Percentiles rank a stretch among this genome's conserved stretches.
Conservation (phyloP, 1,139 yeast genomes). For the Nakaseomyces uthaithaninus region DNA sequence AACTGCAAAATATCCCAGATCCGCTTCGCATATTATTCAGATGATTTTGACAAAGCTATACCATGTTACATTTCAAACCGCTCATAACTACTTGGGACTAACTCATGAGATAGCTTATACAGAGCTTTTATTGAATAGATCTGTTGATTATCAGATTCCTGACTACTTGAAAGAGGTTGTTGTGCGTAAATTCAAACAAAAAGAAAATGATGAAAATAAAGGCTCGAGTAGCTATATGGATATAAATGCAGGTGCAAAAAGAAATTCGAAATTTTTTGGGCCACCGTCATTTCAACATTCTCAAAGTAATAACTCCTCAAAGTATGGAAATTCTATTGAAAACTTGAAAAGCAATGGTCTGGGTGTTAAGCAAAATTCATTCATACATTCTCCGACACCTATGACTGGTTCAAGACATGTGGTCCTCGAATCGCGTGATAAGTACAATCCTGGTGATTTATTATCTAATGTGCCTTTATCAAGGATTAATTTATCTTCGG, state of each 20-base stretch:
- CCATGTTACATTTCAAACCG: conserved; percentile 85
- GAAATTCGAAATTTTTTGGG: neutral
- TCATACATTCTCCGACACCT: conserved; percentile 1
- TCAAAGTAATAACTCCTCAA: conserved; percentile 1
- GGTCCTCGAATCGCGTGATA: conserved; percentile 49
- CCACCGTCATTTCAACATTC: neutral
- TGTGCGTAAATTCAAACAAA: conserved; percentile 36
- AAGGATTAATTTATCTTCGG: conserved; percentile 35
- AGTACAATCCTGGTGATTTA: conserved; percentile 75
- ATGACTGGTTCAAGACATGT: conserved; percentile 51
- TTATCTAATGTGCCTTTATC: conserved; percentile 75
- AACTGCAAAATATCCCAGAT: conserved; percentile 70
- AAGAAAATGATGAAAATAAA: neutral
- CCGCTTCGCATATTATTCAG: conserved; percentile 89
- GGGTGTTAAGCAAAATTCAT: neutral
- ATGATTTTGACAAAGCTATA: conserved; percentile 81
- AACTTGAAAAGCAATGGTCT: neutral
- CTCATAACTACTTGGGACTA: conserved; percentile 76
- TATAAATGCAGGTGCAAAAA: neutral
- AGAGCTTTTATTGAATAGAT: conserved; percentile 57
- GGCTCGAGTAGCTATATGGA: neutral
- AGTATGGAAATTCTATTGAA: neutral
- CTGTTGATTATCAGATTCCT: conserved; percentile 48
- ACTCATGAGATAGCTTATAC: conserved; percentile 76
- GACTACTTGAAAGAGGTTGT: conserved; percentile 49